Conservation (phyloP, 2,329 filamentous ascomycete genomes). For the Aspergillus felis region DNA sequence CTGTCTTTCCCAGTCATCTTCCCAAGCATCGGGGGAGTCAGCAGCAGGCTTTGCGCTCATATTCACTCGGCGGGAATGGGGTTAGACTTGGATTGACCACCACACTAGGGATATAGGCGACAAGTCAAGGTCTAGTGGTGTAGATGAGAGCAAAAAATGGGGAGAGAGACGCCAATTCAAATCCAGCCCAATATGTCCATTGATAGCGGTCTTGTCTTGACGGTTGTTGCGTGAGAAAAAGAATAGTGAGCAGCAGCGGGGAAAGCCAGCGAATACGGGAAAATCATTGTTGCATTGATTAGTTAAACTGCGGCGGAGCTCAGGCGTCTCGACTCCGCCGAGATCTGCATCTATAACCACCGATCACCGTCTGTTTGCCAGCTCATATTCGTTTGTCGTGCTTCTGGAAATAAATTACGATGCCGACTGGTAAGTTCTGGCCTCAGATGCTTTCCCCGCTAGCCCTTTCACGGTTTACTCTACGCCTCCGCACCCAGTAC, state of each 20-base stretch:
- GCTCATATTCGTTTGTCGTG: neutral
- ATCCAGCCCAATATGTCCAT: neutral
- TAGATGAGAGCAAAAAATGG: neutral
- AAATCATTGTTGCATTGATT: neutral
- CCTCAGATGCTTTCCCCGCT: neutral
- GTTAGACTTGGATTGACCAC: neutral
- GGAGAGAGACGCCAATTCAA: neutral
- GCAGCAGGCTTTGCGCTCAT: constrained; percentile 44
- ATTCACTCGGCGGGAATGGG: constrained; percentile 7
- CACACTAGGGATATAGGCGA: neutral
- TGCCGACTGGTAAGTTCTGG: neutral
- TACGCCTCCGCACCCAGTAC: neutral
- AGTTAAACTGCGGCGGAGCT: neutral
- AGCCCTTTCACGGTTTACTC: neutral
- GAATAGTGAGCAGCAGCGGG: neutral
- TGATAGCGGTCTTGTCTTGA: neutral
- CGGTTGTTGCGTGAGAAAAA: neutral
- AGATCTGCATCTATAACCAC: neutral
- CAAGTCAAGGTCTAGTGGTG: neutral
- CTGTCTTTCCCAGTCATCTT: constrained; percentile 81
- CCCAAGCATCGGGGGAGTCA: constrained; percentile 75
- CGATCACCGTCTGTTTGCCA: neutral
- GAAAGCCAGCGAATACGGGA: neutral
- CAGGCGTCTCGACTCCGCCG: neutral
- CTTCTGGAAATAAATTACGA: neutral